These are phyloP conservation scores for Pythium grandisporangium DNA, from an alignment of 352 stramenopile species.

Conservation along the genomic window DNA sequence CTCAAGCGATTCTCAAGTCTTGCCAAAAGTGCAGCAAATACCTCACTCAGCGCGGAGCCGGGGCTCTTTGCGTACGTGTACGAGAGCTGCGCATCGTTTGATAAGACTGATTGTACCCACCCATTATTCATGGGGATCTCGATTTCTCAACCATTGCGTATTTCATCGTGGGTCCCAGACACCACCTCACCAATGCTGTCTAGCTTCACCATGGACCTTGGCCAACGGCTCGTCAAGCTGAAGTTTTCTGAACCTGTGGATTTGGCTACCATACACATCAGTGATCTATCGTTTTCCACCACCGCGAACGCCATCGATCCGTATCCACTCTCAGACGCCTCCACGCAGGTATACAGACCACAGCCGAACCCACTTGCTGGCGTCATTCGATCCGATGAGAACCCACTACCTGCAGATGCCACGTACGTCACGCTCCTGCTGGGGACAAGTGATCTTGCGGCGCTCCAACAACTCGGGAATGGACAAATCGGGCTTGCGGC, in stretches of 20 bases:
- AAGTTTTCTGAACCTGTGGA: slow-evolving; percentile 65
- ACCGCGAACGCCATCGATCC: slow-evolving; percentile 16
- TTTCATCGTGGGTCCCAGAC: slow-evolving; percentile 33
- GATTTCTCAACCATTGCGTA: slow-evolving; percentile 11
- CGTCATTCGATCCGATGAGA: slow-evolving; percentile 25
- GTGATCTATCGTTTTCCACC: slow-evolving; percentile 33
- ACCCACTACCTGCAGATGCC: slow-evolving; percentile 39
- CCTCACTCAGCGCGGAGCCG: slow-evolving; percentile 19
- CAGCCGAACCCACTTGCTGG: slow-evolving; percentile 37
- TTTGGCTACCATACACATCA: slow-evolving; percentile 17
- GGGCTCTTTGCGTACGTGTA: slow-evolving; percentile 42
- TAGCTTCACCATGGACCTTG: slow-evolving; percentile 50
- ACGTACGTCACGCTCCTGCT: slow-evolving; percentile 60
- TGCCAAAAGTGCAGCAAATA: slow-evolving; percentile 11
- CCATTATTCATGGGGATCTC: slow-evolving; percentile 10
- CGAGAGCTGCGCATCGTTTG: slow-evolving; percentile 26
- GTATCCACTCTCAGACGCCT: slow-evolving; percentile 25
- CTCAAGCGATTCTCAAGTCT: slow-evolving; percentile 28
- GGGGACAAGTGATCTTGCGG: slow-evolving; percentile 21
- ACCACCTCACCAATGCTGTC: slow-evolving; percentile 28
- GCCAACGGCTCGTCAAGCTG: slow-evolving; percentile 41
- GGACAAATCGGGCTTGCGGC: slow-evolving; percentile 34
- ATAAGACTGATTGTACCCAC: slow-evolving; percentile 19
- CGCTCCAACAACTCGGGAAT: slow-evolving; percentile 24
- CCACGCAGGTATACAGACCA: slow-evolving; percentile 32